Evolutionary conservation across 1,284 basidiomycete species (phyloP).

Genomic region (Ustilago shanxiensis): DNA sequence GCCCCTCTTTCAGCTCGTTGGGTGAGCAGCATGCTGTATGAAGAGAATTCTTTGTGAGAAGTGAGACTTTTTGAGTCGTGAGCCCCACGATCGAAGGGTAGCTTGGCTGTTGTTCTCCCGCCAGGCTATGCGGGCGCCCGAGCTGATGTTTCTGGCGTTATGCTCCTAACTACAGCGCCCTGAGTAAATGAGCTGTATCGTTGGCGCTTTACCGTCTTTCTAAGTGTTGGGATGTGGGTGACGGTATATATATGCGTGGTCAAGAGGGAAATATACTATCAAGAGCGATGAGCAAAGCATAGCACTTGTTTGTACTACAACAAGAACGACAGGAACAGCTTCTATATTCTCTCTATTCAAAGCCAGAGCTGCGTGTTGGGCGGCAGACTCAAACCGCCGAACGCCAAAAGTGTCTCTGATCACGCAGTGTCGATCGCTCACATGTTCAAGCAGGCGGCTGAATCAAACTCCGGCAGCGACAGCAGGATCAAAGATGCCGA

Average conservation of each 20-base stretch:
- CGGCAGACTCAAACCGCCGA: too few species aligned
- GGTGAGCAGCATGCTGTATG: not conserved
- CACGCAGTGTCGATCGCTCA: not conserved
- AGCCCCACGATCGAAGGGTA: too few species aligned
- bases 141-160: not conserved
- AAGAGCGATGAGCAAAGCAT: not conserved
- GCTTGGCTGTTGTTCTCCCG: too few species aligned
- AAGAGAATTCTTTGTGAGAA: not conserved
- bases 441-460: not conserved
- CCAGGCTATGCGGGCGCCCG: not conserved
- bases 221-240: not conserved
- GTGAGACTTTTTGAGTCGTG: too few species aligned
- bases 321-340: too few species aligned
- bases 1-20: not conserved
- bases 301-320: too few species aligned
- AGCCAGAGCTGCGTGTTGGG: not conserved
- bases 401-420: too few species aligned
- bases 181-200: not conserved
- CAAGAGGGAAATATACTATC: not conserved
- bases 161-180: not conserved
- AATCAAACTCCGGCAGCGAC: not conserved
- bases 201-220: not conserved
- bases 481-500: slow-evolving; percentile 7
- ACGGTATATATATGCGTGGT: not conserved
- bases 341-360: too few species aligned